phyloP scores from a whole-genome alignment of 1,139 yeast genomes.

The Geotrichum reessii region DNA sequence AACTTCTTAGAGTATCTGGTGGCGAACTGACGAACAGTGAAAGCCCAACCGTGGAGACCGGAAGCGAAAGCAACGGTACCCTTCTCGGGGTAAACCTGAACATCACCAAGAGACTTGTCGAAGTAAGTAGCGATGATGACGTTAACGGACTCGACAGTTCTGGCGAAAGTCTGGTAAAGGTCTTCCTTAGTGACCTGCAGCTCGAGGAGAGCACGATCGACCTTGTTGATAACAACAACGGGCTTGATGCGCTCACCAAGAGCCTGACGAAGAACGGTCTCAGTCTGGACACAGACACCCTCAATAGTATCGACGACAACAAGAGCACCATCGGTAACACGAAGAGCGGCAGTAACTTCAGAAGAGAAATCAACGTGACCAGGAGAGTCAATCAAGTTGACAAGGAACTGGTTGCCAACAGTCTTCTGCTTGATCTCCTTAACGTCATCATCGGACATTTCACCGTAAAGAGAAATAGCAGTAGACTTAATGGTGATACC shows the following conservation, averaged over 20 bases:
- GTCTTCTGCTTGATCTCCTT: conserved; percentile 96
- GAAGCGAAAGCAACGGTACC: conserved; percentile 99
- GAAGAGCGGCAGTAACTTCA: conserved; percentile 99
- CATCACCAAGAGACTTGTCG: conserved; percentile 89
- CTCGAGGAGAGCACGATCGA: conserved; percentile 98
- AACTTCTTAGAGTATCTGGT: conserved; percentile 97
- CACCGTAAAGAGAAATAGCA: conserved; percentile 92
- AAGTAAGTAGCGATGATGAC: conserved; percentile 94
- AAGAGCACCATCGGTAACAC: conserved; percentile 99
- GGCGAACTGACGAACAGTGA: conserved; percentile 99
- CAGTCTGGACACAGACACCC: conserved; percentile 99
- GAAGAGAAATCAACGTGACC: conserved; percentile 99
- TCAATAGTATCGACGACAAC: conserved; percentile 99
- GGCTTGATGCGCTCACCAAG: conserved; percentile 99
- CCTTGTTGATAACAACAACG: conserved; percentile 96
- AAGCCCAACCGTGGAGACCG: conserved; percentile 99
- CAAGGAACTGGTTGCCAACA: conserved; percentile 88
- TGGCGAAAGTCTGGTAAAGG: conserved; percentile 94
- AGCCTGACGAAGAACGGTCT: conserved; percentile 98
- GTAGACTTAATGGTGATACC: conserved; percentile 99
- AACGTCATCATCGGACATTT: conserved; percentile 83
- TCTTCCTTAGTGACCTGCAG: conserved; percentile 99
- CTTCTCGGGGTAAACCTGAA: conserved; percentile 96
- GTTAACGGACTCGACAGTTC: conserved; percentile 99
- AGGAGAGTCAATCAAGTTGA: conserved; percentile 98